Base-by-base conservation (phyloP, 129 eudicot genomes). In the Cynara cardunculus region DNA sequence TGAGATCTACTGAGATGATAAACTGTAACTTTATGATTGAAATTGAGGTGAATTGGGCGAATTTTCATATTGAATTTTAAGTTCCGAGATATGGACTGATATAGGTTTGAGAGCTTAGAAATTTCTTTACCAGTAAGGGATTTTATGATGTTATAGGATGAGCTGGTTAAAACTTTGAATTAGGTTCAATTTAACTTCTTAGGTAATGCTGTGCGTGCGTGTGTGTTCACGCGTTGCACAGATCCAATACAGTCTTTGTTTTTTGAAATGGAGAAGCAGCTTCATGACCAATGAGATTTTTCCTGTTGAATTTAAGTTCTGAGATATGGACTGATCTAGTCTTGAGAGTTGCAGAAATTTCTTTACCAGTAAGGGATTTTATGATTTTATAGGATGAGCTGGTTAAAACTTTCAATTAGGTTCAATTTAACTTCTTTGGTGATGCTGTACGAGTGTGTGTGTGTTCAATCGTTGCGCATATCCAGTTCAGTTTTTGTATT, bases 81-180 rank as follows among this genome's bases (percentile, higher is more conserved):
- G 34, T 69, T 41, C 27, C 10, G 31, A 78, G 76, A 79, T 69
- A 30, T 44, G 39, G 62, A 19, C 2, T 37, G 67, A 10, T 73
- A 12, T 21, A 34, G 22, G 39, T 0, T 62, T 21, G 56, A 73
- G 56, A 35, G 16, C 65, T 64, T 30, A n/a, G 70, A 28, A 74
- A 9, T 41, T 66, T 41, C 1, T 21, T 11, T 22, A 74, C 35
- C 27, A 7, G 75, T 44, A 41, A 65, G 32, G 21, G 27, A 41
- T 74, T 71, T 73, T 66, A 16, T 12, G 61, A 37, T 41, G 44
- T 30, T 66, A 10, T 74, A 74, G 56, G 37, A 74, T 74, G 56
- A 74, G 30, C 69, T 74, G 70, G 19, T 65, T 76, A 44, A 28
- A 26, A 37, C 28, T 79, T 18, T 69, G 56, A 69, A 30, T 49